Conservation (phyloP, 78 protist species). For the slime mould (Dictyostelium discoideum) region DNA sequence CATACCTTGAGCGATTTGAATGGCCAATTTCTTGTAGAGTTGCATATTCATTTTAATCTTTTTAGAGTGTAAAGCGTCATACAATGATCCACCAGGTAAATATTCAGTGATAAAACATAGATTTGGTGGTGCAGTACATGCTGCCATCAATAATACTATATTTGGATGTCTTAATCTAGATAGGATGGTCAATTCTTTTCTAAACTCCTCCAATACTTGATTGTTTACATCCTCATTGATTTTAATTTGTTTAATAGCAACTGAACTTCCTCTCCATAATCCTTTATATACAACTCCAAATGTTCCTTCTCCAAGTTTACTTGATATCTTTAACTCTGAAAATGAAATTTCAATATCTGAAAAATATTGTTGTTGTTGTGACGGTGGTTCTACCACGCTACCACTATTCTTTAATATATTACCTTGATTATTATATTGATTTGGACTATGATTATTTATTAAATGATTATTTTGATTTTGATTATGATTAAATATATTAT, state of each 20-base stretch:
- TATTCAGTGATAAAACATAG: slow-evolving; percentile 84
- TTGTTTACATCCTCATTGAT: slow-evolving; percentile 55
- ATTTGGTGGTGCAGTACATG: slow-evolving; percentile 75
- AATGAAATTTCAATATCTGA: slow-evolving; percentile 65
- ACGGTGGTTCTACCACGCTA: not conserved
- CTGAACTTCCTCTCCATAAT: slow-evolving; percentile 56
- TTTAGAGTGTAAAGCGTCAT: slow-evolving; percentile 75
- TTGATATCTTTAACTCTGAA: slow-evolving; percentile 45
- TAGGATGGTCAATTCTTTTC: slow-evolving; percentile 50
- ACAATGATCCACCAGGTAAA: slow-evolving; percentile 81
- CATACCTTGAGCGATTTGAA: slow-evolving; percentile 85
- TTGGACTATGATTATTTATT: slow-evolving; percentile 25
- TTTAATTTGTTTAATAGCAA: slow-evolving; percentile 77
- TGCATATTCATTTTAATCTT: slow-evolving; percentile 70
- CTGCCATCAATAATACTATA: slow-evolving; percentile 83
- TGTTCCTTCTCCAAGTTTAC: slow-evolving; percentile 73
- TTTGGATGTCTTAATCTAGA: slow-evolving; percentile 82
- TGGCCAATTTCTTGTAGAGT: slow-evolving; percentile 55
- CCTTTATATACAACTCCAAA: slow-evolving; percentile 77
- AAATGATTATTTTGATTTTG: slow-evolving; percentile 5
- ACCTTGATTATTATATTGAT: not conserved
- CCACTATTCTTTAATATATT: slow-evolving; percentile 3
- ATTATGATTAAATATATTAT: slow-evolving; percentile 6
- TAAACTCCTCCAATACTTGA: slow-evolving; percentile 70
- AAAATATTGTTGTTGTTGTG: slow-evolving; percentile 20